Percentiles rank a stretch among this genome's conserved stretches.
Evolutionary conservation across 225 moss, liverwort and hornwort genomes (phyloP).

Genomic region (Neckera pumila): DNA sequence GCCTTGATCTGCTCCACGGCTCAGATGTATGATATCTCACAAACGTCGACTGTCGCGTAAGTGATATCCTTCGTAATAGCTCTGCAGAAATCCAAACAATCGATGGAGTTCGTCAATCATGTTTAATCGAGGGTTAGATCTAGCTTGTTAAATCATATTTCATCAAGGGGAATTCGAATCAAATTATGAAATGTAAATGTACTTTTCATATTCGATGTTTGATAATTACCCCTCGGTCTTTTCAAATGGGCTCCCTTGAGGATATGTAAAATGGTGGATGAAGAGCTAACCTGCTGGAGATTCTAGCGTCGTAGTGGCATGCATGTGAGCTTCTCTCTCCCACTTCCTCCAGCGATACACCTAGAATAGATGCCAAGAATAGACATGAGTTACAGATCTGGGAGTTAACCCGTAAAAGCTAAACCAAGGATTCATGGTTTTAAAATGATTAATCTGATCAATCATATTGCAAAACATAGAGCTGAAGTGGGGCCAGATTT

Average conservation of each 20-base stretch:
- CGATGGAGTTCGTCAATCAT: background rate
- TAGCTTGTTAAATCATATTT: background rate
- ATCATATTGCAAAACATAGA: background rate
- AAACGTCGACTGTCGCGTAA: constrained; percentile 56
- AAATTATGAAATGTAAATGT: background rate
- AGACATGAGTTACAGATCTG: background rate
- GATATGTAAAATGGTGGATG: background rate
- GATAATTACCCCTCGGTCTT: background rate
- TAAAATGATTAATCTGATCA: background rate
- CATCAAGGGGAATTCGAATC: background rate
- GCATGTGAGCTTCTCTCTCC: constrained; percentile 57
- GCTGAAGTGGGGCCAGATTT: background rate
- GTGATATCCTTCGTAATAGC: constrained; percentile 15
- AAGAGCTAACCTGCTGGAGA: background rate
- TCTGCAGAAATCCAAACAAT: constrained; percentile 8
- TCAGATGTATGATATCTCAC: constrained; percentile 47
- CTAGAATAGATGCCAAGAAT: background rate
- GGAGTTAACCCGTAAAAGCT: background rate
- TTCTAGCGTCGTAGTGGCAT: background rate
- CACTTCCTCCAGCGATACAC: constrained; percentile 53
- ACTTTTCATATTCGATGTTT: background rate
- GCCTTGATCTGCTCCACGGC: constrained; percentile 37
- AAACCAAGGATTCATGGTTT: background rate
- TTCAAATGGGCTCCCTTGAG: background rate
- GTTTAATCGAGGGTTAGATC: background rate